phyloP scores from a whole-genome alignment of 1,139 yeast genomes.

The Saccharomyces hybrid region DNA sequence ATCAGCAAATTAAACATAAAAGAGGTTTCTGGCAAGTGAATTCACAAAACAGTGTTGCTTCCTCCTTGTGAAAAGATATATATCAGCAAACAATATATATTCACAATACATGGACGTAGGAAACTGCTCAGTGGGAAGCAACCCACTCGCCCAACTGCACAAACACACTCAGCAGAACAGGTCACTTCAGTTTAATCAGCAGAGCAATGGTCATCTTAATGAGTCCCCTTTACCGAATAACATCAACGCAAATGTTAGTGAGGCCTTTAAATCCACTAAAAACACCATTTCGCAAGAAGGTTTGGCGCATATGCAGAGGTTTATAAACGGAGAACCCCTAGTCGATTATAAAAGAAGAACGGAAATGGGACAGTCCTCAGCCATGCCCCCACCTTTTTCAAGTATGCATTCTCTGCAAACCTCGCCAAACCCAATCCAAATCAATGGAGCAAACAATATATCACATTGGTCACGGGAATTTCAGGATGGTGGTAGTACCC shows the following conservation, averaged over 20 bases:
- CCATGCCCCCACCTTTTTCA: background rate
- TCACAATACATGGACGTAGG: conserved; percentile 37
- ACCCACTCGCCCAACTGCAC: conserved; percentile 73
- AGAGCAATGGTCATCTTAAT: background rate
- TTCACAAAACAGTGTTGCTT: background rate
- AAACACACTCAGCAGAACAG: conserved; percentile 36
- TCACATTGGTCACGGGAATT: conserved; percentile 15
- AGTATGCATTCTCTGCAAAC: background rate
- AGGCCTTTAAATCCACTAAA: background rate
- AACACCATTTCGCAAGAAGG: conserved; percentile 4
- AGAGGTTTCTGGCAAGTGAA: background rate
- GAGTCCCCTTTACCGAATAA: background rate
- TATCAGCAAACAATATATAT: background rate
- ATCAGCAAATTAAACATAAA: background rate
- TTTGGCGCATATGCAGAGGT: conserved; percentile 5
- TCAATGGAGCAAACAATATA: conserved; percentile 1
- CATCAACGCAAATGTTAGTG: background rate
- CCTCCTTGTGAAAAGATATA: background rate
- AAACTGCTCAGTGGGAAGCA: conserved; percentile 74
- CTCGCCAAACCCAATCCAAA: background rate
- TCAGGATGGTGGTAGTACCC: background rate
- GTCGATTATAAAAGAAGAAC: conserved; percentile 2
- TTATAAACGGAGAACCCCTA: conserved; percentile 3
- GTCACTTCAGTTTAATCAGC: conserved; percentile 17
- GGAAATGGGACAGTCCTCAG: conserved; percentile 11